Evolutionary conservation across 345 rosid genomes (phyloP).

Genomic region (Eucalyptus guilfoylei): DNA sequence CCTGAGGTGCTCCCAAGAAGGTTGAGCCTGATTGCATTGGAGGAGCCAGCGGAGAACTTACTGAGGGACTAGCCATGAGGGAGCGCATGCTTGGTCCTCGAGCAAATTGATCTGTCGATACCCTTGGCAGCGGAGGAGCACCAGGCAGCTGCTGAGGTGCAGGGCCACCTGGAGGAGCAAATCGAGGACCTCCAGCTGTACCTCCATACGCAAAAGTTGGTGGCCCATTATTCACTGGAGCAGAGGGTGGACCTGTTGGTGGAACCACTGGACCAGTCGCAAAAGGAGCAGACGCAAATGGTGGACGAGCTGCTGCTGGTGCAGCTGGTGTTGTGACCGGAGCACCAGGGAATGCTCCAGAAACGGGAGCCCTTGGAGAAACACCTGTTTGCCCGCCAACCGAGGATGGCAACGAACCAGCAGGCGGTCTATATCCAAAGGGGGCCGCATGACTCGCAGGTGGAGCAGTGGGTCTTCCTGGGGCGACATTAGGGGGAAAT

Average conservation of each 20-base stretch:
- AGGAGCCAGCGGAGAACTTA: conserved; percentile 18
- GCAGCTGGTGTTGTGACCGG: conserved; percentile 1
- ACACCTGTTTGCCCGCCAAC: conserved; percentile 8
- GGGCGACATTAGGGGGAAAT: conserved; percentile 26
- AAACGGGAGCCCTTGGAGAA: conserved; percentile 1
- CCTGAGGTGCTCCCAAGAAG: conserved; percentile 35
- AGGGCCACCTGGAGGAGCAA: conserved; percentile 17
- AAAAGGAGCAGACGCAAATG: conserved; percentile 24
- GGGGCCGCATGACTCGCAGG: conserved; percentile 40
- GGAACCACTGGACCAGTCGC: conserved; percentile 8
- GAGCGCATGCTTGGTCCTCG: conserved; percentile 32
- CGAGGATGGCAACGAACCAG: conserved; percentile 27
- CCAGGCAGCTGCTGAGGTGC: conserved; percentile 20
- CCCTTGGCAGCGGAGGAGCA: conserved; percentile 37
- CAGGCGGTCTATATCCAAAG: conserved; percentile 51
- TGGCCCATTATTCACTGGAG: conserved; percentile 40
- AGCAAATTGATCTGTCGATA: conserved; percentile 22
- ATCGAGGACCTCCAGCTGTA: conserved; percentile 21
- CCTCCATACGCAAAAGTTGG: conserved; percentile 16
- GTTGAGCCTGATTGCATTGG: conserved; percentile 14
- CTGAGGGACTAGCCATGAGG: conserved; percentile 20
- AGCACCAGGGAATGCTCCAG: conserved; percentile 14
- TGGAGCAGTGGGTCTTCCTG: conserved; percentile 48
- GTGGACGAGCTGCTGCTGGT: conserved; percentile 33
- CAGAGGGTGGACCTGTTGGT: conserved; percentile 7